These are phyloP conservation scores for Umbilicus rupestris DNA, from an alignment of 164 flowering plant species.

Conservation along the genomic window DNA sequence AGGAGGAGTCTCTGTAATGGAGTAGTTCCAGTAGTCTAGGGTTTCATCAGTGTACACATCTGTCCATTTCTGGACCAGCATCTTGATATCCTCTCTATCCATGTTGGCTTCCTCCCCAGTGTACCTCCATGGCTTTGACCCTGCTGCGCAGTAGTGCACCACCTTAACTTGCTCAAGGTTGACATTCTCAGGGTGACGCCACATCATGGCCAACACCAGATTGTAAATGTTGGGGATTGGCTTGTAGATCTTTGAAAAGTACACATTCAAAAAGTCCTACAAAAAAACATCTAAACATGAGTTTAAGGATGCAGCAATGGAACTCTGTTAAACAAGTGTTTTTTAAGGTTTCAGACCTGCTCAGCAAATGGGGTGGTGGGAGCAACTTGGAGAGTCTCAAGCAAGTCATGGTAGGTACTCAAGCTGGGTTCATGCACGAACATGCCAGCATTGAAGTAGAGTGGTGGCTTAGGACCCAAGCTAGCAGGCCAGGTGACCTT, in stretches of 20 bases:
- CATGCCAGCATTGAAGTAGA: conserved; percentile 18
- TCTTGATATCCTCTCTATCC: conserved; percentile 10
- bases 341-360: conserved; percentile 6
- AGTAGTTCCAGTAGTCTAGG: background rate
- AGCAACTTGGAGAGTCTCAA: conserved; percentile 5
- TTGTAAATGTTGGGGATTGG: conserved; percentile 24
- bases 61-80: conserved; percentile 6
- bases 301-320: too few relatives aligned
- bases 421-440: conserved; percentile 13
- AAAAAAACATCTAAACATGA: background rate
- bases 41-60: conserved; percentile 6
- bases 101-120: conserved; percentile 6
- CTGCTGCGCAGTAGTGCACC: conserved; percentile 28
- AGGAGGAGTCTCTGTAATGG: background rate
- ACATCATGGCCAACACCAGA: conserved; percentile 28
- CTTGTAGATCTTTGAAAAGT: conserved; percentile 22
- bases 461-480: conserved; percentile 11
- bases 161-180: conserved; percentile 23
- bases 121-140: conserved; percentile 12
- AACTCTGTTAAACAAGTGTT: too few relatives aligned
- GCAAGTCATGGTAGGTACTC: conserved; percentile 5
- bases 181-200: conserved; percentile 30
- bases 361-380: conserved; percentile 14
- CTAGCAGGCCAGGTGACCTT: conserved; percentile 13
- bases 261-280: conserved; percentile 20